Conservation (phyloP, 805 yeast genomes). For the Ogataea nonfermentans region DNA sequence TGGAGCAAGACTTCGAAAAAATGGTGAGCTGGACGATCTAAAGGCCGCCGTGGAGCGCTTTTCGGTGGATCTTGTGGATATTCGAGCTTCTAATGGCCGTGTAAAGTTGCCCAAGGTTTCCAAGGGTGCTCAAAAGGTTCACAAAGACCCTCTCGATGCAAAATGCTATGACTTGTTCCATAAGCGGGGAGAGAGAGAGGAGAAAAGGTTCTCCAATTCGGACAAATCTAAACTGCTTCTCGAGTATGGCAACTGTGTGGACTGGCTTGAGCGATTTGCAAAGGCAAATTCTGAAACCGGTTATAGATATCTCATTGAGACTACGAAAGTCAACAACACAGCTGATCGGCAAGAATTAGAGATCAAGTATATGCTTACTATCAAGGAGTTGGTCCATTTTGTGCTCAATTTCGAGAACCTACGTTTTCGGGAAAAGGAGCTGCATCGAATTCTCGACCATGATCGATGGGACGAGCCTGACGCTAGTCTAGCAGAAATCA, state of each 20-base stretch:
- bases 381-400: slow-evolving; percentile 43
- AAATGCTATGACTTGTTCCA: slow-evolving; percentile 46
- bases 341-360: slow-evolving; percentile 49
- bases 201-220: slow-evolving; percentile 52
- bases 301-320: slow-evolving; percentile 12
- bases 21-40: slow-evolving; percentile 19
- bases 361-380: slow-evolving; percentile 50
- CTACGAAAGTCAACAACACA: slow-evolving; percentile 45
- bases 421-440: slow-evolving; percentile 35
- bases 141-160: slow-evolving; percentile 48
- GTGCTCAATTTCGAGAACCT: slow-evolving; percentile 38
- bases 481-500: slow-evolving; percentile 14
- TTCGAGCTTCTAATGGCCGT: slow-evolving; percentile 9
- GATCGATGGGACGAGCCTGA: slow-evolving; percentile 32
- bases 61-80: slow-evolving; percentile 21
- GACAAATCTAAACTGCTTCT: slow-evolving; percentile 52
- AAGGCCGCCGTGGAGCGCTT: slow-evolving; percentile 12
- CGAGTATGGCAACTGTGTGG: slow-evolving; percentile 56
- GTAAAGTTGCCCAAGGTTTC: not conserved
- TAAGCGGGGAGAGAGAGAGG: slow-evolving; percentile 61
- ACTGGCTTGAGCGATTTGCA: slow-evolving; percentile 41
- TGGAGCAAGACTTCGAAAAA: slow-evolving; percentile 13
- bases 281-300: slow-evolving; percentile 6
- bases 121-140: not conserved
- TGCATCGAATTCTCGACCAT: slow-evolving; percentile 30